phyloP scores from a whole-genome alignment of 1,284 basidiomycete species.

The Ustilago shanxiensis region DNA sequence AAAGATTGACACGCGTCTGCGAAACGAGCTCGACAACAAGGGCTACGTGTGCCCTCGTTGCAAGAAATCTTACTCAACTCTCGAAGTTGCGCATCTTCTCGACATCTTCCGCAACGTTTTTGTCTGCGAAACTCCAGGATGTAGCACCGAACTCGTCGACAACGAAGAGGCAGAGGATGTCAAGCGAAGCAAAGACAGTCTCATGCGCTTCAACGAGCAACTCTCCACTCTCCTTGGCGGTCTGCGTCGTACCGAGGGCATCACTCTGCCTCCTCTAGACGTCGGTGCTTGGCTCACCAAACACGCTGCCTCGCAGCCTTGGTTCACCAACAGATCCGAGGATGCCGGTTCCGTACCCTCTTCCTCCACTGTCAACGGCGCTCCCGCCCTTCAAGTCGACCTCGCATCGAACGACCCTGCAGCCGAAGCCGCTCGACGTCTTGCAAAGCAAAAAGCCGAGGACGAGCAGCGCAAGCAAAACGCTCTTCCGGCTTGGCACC shows the following conservation, averaged over 20 bases:
- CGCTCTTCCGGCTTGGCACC: conserved; percentile 89
- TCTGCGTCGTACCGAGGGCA: conserved; percentile 88
- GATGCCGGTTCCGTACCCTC: conserved; percentile 25
- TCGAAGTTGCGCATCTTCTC: conserved; percentile 86
- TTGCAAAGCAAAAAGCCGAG: conserved; percentile 61
- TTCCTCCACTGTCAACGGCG: conserved; percentile 40
- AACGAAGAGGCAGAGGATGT: conserved; percentile 91
- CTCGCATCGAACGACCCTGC: conserved; percentile 61
- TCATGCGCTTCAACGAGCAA: conserved; percentile 94
- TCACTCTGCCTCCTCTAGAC: conserved; percentile 78
- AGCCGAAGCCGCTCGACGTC: conserved; percentile 71
- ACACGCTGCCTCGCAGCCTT: conserved; percentile 59
- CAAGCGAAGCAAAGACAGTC: conserved; percentile 86
- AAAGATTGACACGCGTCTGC: conserved; percentile 78
- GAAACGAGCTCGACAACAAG: conserved; percentile 81
- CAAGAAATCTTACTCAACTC: conserved; percentile 83
- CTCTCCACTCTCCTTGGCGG: conserved; percentile 88
- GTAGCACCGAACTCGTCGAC: conserved; percentile 81
- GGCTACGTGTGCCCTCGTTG: conserved; percentile 95
- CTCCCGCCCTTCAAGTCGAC: conserved; percentile 60
- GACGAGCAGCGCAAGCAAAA: conserved; percentile 79
- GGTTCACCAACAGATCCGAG: conserved; percentile 38
- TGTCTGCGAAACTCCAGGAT: conserved; percentile 70
- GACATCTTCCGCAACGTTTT: conserved; percentile 74
- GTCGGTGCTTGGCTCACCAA: conserved; percentile 72